Conservation (phyloP, 169 alveolate species). For the Amoebophrya sp. region DNA sequence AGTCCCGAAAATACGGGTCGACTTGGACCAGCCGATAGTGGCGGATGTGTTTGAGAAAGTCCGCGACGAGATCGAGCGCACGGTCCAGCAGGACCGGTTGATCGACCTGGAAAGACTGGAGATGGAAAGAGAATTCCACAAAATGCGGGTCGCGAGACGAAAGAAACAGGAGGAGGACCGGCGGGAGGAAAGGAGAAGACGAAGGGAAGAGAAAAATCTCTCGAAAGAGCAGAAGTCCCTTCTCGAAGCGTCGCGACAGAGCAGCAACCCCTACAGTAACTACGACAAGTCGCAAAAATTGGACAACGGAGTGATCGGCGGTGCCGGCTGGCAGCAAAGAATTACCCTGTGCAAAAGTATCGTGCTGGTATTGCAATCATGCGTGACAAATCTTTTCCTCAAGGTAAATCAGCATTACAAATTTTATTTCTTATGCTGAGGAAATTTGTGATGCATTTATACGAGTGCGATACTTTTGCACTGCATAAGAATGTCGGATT, state of each 20-base stretch:
- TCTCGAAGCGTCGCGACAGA: background rate
- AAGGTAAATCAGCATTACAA: too few relatives aligned
- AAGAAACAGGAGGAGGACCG: background rate
- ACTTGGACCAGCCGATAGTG: background rate
- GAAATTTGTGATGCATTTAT: too few relatives aligned
- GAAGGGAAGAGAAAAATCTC: background rate
- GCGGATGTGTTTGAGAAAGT: background rate
- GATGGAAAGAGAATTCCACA: background rate
- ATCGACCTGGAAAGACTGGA: conserved; percentile 12
- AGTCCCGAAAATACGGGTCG: background rate
- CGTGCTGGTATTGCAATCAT: too few relatives aligned
- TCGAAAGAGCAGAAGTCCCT: background rate
- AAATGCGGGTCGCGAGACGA: background rate
- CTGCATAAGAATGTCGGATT: too few relatives aligned
- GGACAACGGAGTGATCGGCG: background rate
- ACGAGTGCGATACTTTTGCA: too few relatives aligned
- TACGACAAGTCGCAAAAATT: background rate
- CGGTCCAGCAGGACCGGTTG: background rate
- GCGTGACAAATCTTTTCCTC: too few relatives aligned
- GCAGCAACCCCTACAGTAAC: background rate
- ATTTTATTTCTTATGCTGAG: too few relatives aligned
- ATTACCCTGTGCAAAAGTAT: too few relatives aligned
- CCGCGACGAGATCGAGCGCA: background rate
- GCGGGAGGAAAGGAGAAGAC: background rate
- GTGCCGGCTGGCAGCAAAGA: background rate